Base-by-base conservation (phyloP, 1,284 basidiomycete genomes). In the Fomitopsis palustris region DNA sequence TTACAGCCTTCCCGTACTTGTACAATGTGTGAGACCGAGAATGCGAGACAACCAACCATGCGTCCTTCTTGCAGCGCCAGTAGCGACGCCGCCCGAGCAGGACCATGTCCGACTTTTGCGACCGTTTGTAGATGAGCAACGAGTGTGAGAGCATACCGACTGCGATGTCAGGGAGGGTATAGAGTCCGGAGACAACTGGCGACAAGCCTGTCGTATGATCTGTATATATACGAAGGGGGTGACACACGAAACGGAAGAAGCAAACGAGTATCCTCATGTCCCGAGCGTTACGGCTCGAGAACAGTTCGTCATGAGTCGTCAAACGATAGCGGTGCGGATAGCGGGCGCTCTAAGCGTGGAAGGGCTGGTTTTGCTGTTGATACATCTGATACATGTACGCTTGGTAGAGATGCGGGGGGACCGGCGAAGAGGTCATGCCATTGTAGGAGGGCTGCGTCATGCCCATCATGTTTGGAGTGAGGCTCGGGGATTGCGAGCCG, bases 341-440 rank as follows among this genome's bases (percentile, higher is more conserved):
- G 57, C 42, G 52, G 45, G 41, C 29, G 58, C 60, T 84, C 87
- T 79, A 90, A 70, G 84, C 75, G 70, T 87, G 87, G 80, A 84
- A 92, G 55, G 82, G 81, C 41, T 85, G 82, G 65, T 82, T 84
- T 67, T 74, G 86, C 72, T 87, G 86, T 74, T 88, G 86, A 74
- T 91, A 90, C 74, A 86, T 78, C 75, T 87, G 86, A 69, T 92
- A 91, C 86, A 90, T 87, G 77, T 91, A 92, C 61, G 85, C 81
- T 75, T 90, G 86, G 71, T 92, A 92, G 65, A 88, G 74, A 67
- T 88, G 87, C 57, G 87, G 87, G 12, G 86, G 86, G 38, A 89
- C 77, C 38, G 81, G 76, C 69, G 85, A 86, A 47, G 83, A 80
- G 19, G 81, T 71, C 74, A 86, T 80, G 59, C 78, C 79, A 61